Evolutionary conservation across 139 green algal species (phyloP).

Genomic region (Chlamydomonas schloesseri): DNA sequence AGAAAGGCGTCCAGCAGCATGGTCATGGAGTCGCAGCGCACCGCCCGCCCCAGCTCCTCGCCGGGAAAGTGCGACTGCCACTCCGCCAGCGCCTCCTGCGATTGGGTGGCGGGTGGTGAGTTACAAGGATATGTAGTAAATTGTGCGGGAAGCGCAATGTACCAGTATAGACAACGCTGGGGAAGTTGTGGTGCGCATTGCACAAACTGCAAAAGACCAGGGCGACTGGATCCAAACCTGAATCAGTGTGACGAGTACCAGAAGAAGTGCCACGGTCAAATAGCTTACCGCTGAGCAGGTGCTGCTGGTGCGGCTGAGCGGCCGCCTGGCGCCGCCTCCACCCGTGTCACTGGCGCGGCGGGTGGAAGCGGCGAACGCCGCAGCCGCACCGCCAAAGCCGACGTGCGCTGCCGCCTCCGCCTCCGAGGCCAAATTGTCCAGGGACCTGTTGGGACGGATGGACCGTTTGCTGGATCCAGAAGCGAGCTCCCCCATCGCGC

Average conservation of each 20-base stretch:
- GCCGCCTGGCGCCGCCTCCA: not conserved
- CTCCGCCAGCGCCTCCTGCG: conserved; percentile 22
- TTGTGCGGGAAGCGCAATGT: too few relatives aligned
- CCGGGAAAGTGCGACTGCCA: conserved; percentile 20
- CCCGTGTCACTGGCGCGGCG: not conserved
- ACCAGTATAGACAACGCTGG: too few relatives aligned
- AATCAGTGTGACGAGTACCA: too few relatives aligned
- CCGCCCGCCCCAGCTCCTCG: conserved; percentile 1
- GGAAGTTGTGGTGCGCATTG: too few relatives aligned
- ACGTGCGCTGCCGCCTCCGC: not conserved
- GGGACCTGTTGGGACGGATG: not conserved
- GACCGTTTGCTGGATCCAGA: too few relatives aligned
- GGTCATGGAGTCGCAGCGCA: conserved; percentile 32
- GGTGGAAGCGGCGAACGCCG: not conserved
- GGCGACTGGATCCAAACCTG: too few relatives aligned
- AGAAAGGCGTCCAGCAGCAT: conserved; percentile 30
- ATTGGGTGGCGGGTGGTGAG: too few relatives aligned
- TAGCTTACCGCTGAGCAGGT: conserved; percentile 2
- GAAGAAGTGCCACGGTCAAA: too few relatives aligned
- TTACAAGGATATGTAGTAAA: too few relatives aligned
- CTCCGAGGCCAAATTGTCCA: conserved; percentile 18
- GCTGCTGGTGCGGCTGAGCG: conserved; percentile 38
- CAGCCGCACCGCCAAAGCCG: not conserved
- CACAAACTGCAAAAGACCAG: too few relatives aligned
- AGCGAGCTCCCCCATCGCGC: too few relatives aligned